Evolutionary conservation across 2,329 filamentous ascomycete genomes (phyloP), one percentile per base, ranked within the genome.

Genomic region (Penicillium aurantiogriseum): DNA sequence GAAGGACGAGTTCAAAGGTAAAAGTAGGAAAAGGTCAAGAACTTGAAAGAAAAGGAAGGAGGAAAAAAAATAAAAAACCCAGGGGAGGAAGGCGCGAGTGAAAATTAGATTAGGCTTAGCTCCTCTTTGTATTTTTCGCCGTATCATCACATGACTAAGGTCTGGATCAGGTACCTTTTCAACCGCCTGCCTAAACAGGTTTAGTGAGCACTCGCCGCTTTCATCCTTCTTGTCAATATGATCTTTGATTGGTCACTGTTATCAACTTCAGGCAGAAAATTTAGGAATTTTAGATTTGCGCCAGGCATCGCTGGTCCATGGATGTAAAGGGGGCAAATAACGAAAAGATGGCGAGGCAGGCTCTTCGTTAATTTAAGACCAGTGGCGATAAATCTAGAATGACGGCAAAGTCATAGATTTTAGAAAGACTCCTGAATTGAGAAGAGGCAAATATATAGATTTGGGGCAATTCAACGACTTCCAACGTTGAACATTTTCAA

Each of bases 91-190:
- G 60, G 64, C 61, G 67, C 62, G 60, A 65, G 60, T 57, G 61
- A 60, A 62, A 67, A 54, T 52, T 54, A 11, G 10, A 67, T 70
- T 50, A 29, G 65, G 69, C 23, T 64, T 73, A 72, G 68, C 50
- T 67, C 44, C 38, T 36, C 48, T 38, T 44, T 33, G 25, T 53
- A 40, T 56, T 47, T 56, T 53, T 31, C 17, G 29, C 29, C 29
- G 11, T n/a, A 50, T 29, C 13, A 42, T 39, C 55, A 51, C 46
- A 59, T 54, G 58, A 53, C 27, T 2, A 19, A 19, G 39, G 42
- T 5, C 54, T 53, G 42, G 42, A 42, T 36, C 42, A 53, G 49
- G 54, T 11, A 36, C 42, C 4, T 40, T 21, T n/a, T 6, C 9
- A 13, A 56, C 54, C 54, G 54, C 54, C 54, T 56, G 17, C 54